Percentiles rank a stretch among this genome's conserved stretches.
Conservation (phyloP, 371 early-diverging fungal species). For the Umbelopsis sp. region DNA sequence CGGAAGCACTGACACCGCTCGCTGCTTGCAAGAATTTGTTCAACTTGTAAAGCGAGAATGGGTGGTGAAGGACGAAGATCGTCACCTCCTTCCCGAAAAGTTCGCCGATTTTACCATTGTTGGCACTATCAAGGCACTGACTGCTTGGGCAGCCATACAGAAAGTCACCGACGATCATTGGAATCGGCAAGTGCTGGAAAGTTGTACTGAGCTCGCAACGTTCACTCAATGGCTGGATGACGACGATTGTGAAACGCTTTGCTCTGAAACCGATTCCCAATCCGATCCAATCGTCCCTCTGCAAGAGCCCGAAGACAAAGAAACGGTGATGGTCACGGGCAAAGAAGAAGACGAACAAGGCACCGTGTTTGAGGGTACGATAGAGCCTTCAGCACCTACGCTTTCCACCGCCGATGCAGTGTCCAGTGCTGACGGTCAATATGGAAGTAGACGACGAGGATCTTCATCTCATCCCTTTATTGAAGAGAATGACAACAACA, state of each 20-base stretch:
- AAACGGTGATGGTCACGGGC: neutral
- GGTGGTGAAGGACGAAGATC: conserved; percentile 19
- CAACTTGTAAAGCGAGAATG: conserved; percentile 18
- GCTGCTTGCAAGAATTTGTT: conserved; percentile 20
- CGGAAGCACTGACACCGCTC: conserved; percentile 13
- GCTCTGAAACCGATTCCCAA: neutral
- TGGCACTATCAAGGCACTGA: conserved; percentile 20
- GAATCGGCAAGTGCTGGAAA: neutral
- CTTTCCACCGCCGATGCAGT: neutral
- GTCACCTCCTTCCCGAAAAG: conserved; percentile 11
- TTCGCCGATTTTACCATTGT: conserved; percentile 14
- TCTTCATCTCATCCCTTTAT: neutral
- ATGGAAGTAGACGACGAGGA: neutral
- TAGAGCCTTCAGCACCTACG: neutral
- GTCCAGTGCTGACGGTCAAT: too few relatives aligned
- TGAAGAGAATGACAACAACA: conserved; percentile 10
- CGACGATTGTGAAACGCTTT: neutral
- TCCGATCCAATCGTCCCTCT: neutral
- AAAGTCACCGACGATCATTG: neutral
- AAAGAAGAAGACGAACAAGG: conserved; percentile 7
- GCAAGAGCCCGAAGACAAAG: conserved; percentile 14
- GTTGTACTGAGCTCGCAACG: neutral
- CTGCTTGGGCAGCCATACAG: conserved; percentile 21
- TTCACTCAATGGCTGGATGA: conserved; percentile 5
- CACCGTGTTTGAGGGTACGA: neutral